Evolutionary conservation across 2,329 filamentous ascomycete species (phyloP), one percentile per base, ranked within the genome.

Genomic region (Stachybotrys echinatus): DNA sequence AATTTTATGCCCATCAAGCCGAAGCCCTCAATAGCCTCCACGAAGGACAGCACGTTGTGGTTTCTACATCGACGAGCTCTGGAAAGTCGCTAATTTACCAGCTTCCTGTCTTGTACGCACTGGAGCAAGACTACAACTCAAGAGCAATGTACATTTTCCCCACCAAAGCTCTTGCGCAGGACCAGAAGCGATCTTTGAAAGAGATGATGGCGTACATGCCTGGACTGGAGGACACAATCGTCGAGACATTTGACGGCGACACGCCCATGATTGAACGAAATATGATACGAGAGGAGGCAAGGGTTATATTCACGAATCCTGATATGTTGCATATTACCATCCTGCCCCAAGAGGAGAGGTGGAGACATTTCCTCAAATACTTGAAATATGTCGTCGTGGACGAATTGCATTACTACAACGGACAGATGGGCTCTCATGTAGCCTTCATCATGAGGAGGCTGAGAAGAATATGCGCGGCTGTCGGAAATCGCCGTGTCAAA

Each of bases 31-130:
- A 99, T 62, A 83, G 87, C 52, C 74, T 99, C 2, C 79, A 92
- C 50, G 81, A 87, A 3, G 92, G 91, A 0, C 81, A 86, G 37
- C 85, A 96, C 64, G 90, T 97, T 14, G 92, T 99, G 47, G 87
- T 99, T 2, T 86, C 92, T 2, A 99, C 94, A 0, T 95, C 92
- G 0, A 99, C 94, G 0, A 95, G 89, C 63, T 99, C 94, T 1
- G 94, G 94, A 12, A 99, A 99, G 67, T 96, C 91, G 6, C 73
- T 99, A n/a, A 96, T 99, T 53, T 99, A 97, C 62, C 94, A 99
- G 62, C 79, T 99, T 17, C 94, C 94, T 0, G 90, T 99, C 42
- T 72, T 99, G 12, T 84, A 95, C 62, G 87, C 89, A 46, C 73
- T 99, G 2, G 92, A 99, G 66, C 75, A 82, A 48, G 88, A 97